These are phyloP conservation scores for Dendrostoma leiphaemia DNA, from an alignment of 2,329 filamentous ascomycete genomes.

Conservation along the genomic window DNA sequence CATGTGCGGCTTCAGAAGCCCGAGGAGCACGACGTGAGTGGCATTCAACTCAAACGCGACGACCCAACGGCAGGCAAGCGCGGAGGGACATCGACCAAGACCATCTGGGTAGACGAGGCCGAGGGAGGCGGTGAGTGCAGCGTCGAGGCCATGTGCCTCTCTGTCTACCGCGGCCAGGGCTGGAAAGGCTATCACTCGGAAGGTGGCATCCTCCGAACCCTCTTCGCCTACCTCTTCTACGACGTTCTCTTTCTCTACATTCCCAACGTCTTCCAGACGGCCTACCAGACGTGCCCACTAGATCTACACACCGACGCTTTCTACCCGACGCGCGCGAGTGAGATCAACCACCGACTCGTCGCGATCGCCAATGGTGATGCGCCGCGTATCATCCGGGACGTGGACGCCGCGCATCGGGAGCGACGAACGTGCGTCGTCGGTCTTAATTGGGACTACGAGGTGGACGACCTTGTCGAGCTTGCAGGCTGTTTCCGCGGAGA, in stretches of 20 bases:
- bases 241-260: constrained; percentile 91
- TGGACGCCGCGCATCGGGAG: constrained; percentile 68
- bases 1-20: constrained; percentile 79
- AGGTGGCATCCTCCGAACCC: constrained; percentile 85
- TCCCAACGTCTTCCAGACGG: constrained; percentile 95
- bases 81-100: constrained; percentile 61
- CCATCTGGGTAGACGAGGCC: constrained; percentile 80
- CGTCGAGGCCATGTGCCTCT: constrained; percentile 93
- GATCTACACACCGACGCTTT: constrained; percentile 94
- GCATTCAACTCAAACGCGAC: constrained; percentile 71
- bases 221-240: constrained; percentile 89
- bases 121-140: constrained; percentile 72
- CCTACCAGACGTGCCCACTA: constrained; percentile 89
- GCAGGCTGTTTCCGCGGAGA: constrained; percentile 74
- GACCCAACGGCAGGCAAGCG: constrained; percentile 36
- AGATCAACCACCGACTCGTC: constrained; percentile 84
- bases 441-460: constrained; percentile 83
- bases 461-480: constrained; percentile 77
- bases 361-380: constrained; percentile 84
- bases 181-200: constrained; percentile 97
- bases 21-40: constrained; percentile 70
- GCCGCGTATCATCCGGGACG: constrained; percentile 59
- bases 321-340: constrained; percentile 78
- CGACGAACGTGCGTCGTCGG: constrained; percentile 84
- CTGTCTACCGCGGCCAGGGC: constrained; percentile 75